phyloP scores from a whole-genome alignment of 352 stramenopile genomes.

The Globisporangium iwayamae region DNA sequence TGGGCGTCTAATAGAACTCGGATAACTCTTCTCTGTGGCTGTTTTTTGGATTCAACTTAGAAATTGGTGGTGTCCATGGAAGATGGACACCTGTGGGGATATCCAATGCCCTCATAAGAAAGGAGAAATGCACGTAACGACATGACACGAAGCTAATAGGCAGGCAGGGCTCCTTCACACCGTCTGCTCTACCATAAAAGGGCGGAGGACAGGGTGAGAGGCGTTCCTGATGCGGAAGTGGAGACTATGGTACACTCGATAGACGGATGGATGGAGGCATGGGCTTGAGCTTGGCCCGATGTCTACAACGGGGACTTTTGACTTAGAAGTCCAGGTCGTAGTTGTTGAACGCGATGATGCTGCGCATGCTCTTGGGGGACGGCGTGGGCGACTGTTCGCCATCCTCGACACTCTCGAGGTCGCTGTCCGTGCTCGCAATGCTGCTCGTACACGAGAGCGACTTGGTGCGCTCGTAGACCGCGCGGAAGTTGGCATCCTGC shows the following conservation, averaged over 20 bases:
- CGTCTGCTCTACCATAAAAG: not conserved
- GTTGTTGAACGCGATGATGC: conserved; percentile 80
- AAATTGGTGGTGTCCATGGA: not conserved
- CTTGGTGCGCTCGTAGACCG: conserved; percentile 59
- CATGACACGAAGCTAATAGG: not conserved
- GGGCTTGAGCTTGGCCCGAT: too few relatives aligned
- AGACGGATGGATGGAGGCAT: not conserved
- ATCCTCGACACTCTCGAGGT: conserved; percentile 55
- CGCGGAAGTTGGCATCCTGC: conserved; percentile 62
- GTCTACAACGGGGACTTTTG: not conserved
- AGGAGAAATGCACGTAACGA: not conserved
- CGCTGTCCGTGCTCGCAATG: conserved; percentile 66
- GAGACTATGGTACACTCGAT: conserved; percentile 9
- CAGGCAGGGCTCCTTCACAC: not conserved
- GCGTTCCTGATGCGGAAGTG: not conserved
- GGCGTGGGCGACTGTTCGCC: conserved; percentile 5
- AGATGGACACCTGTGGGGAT: not conserved
- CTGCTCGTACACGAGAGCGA: conserved; percentile 39
- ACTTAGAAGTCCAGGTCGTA: conserved; percentile 30
- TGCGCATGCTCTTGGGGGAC: conserved; percentile 21
- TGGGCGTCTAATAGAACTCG: conserved; percentile 18
- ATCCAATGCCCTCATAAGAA: not conserved
- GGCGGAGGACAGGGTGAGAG: not conserved
- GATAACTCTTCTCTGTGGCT: not conserved
- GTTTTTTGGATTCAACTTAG: not conserved